phyloP scores from a whole-genome alignment of 73 alveolate genomes.

The Paramecium octaurelia region DNA sequence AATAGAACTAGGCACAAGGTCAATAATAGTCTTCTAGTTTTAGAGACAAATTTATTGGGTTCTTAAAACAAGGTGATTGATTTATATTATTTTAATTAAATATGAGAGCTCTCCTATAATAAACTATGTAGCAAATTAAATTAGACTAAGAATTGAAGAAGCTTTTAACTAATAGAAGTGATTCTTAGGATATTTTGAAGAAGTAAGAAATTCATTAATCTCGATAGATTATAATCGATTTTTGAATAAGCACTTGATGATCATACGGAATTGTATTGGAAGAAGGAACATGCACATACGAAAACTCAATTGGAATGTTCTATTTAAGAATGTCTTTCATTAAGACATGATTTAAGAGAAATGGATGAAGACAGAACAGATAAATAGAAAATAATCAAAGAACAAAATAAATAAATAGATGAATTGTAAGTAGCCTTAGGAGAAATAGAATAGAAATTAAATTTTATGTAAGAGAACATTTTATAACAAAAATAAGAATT shows the following conservation, averaged over 20 bases:
- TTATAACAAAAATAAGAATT: background rate
- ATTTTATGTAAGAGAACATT: background rate
- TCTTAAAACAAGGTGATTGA: background rate
- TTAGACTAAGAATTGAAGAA: background rate
- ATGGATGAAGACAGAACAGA: constrained; percentile 28
- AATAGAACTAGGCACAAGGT: background rate
- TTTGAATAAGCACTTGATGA: background rate
- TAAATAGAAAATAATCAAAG: background rate
- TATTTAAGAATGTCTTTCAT: background rate
- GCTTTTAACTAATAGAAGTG: background rate
- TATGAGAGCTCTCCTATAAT: constrained; percentile 3
- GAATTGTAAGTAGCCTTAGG: background rate
- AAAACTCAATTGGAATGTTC: background rate
- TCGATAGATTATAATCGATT: background rate
- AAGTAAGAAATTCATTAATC: background rate
- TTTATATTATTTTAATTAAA: constrained; percentile 1
- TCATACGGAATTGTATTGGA: constrained; percentile 24
- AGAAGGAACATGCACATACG: background rate
- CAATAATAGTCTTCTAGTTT: background rate
- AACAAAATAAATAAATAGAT: background rate
- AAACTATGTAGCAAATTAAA: background rate
- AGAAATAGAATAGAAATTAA: constrained; percentile 3
- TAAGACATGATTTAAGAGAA: constrained; percentile 38
- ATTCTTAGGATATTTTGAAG: background rate
- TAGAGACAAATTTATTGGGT: constrained; percentile 42